These are phyloP conservation scores for Brasenia schreberi DNA, from an alignment of 164 flowering plant species.

Conservation along the genomic window DNA sequence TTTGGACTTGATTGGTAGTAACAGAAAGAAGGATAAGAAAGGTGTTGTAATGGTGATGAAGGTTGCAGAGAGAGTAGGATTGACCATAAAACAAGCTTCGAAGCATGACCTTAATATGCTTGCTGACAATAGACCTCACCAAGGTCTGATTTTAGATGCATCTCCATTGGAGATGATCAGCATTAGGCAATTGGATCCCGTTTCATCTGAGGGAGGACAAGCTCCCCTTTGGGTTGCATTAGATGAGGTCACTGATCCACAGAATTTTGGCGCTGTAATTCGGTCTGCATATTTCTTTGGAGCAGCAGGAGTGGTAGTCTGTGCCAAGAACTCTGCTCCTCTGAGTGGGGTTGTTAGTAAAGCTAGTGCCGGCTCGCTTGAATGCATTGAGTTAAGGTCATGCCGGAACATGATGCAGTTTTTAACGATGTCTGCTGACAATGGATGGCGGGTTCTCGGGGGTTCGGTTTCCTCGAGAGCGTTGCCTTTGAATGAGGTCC, in stretches of 20 bases:
- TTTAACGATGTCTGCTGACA: constrained; percentile 58
- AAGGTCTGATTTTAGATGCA: constrained; percentile 84
- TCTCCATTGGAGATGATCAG: constrained; percentile 85
- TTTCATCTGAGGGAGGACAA: constrained; percentile 31
- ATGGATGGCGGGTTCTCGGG: constrained; percentile 95
- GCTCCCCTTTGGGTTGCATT: constrained; percentile 81
- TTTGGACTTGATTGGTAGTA: constrained; percentile 59
- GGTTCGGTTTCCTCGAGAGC: constrained; percentile 78
- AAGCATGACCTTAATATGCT: constrained; percentile 96
- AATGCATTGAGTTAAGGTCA: constrained; percentile 73
- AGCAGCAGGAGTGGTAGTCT: constrained; percentile 79
- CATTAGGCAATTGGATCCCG: constrained; percentile 55
- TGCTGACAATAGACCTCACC: constrained; percentile 83
- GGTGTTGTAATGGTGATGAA: constrained; percentile 65
- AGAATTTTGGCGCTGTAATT: constrained; percentile 86
- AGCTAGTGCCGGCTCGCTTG: constrained; percentile 98
- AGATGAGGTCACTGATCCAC: constrained; percentile 96
- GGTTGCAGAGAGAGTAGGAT: constrained; percentile 54
- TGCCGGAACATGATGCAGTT: constrained; percentile 99
- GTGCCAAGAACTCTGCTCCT: constrained; percentile 97
- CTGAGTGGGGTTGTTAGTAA: constrained; percentile 97
- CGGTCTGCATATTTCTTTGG: constrained; percentile 95
- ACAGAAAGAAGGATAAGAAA: constrained; percentile 85
- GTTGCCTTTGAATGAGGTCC: constrained; percentile 50
- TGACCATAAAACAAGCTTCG: constrained; percentile 43